Percentiles rank a stretch among this genome's conserved stretches.
These are phyloP conservation scores for Wallacemonas sp. DNA, from an alignment of 208 protist species.

Conservation along the genomic window DNA sequence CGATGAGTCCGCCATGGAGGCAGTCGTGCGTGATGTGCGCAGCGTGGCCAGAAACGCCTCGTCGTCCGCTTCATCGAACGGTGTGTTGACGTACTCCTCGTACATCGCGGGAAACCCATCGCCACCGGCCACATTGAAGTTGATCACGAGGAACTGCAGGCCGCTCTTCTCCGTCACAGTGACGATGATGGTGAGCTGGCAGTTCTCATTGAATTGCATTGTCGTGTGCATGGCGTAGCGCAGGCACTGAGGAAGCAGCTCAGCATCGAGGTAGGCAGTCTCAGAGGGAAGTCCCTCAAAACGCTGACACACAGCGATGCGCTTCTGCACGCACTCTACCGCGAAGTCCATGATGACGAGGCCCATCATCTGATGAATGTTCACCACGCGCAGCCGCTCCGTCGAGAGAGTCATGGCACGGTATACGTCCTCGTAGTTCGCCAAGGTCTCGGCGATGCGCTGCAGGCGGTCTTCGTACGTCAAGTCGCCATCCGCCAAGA, in stretches of 20 bases:
- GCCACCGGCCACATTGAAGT: slow-evolving; percentile 67
- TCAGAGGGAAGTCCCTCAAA: slow-evolving; percentile 68
- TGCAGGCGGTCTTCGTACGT: slow-evolving; percentile 63
- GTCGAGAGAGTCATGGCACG: slow-evolving; percentile 71
- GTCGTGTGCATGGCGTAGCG: slow-evolving; percentile 70
- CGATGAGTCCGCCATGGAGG: neutral
- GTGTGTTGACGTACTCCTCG: slow-evolving; percentile 34
- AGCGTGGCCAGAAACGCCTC: slow-evolving; percentile 4
- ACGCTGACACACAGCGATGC: slow-evolving; percentile 58
- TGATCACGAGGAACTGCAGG: slow-evolving; percentile 81
- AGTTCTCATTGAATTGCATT: slow-evolving; percentile 20
- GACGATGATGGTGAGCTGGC: slow-evolving; percentile 57
- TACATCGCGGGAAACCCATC: slow-evolving; percentile 48
- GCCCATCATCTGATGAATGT: slow-evolving; percentile 81
- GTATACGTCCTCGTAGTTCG: slow-evolving; percentile 68
- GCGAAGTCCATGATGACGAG: slow-evolving; percentile 85
- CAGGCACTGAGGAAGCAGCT: slow-evolving; percentile 72
- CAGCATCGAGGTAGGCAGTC: slow-evolving; percentile 62
- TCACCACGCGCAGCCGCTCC: slow-evolving; percentile 68
- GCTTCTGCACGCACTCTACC: slow-evolving; percentile 58
- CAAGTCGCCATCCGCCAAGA: slow-evolving; percentile 46
- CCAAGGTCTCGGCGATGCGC: slow-evolving; percentile 49
- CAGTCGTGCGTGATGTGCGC: neutral
- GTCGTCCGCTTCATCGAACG: slow-evolving; percentile 9
- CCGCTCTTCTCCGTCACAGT: slow-evolving; percentile 63